Evolutionary conservation across 2,329 filamentous ascomycete genomes (phyloP), one percentile per base, ranked within the genome.

Genomic region (Waltergamsia citrina): DNA sequence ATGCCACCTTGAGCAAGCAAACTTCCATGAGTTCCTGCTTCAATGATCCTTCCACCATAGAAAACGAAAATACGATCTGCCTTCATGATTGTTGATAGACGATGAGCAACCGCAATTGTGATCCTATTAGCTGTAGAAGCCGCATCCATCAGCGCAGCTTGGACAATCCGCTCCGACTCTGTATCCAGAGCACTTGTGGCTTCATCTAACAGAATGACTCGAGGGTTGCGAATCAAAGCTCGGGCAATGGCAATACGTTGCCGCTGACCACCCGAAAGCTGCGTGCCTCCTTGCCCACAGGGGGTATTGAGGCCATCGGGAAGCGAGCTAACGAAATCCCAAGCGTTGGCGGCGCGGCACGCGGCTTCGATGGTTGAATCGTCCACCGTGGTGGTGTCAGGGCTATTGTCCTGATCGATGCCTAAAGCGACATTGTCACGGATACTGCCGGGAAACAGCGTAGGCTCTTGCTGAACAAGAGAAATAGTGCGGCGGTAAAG

Each of bases 371-470:
- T 60, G 20, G 56, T 48, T 7, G 50, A 50, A 22, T 48, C 38
- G 3, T 43, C 40, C 54, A 60, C 36, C 2, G 20, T 12, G n/a
- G n/a, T n/a, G 20, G 29, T 15, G 25, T 26, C 14, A 28, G 21
- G 23, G n/a, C 34, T 26, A 27, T 71, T 62, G 5, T 58, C n/a
- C n/a, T n/a, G n/a, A n/a, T n/a, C n/a, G n/a, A n/a, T 60, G 17
- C 65, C 60, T 1, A 29, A 23, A 14, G 85, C 71, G 41, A 96
- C 95, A 44, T 92, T 92, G 49, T 90, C 83, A 4, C 82, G 81
- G 44, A 92, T 81, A 0, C 81, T 81, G 17, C 84, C 85, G 4
- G 80, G 85, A 56, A 88, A 87, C 3, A 98, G 70, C 3, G 67
- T 67, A 0, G 71, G 69, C 36, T 77, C 71, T 46, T 78, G 73